Percentiles rank a stretch among this genome's conserved stretches.
phyloP scores from a whole-genome alignment of 495 filamentous ascomycete genomes.

The Chaetomium fimeti region DNA sequence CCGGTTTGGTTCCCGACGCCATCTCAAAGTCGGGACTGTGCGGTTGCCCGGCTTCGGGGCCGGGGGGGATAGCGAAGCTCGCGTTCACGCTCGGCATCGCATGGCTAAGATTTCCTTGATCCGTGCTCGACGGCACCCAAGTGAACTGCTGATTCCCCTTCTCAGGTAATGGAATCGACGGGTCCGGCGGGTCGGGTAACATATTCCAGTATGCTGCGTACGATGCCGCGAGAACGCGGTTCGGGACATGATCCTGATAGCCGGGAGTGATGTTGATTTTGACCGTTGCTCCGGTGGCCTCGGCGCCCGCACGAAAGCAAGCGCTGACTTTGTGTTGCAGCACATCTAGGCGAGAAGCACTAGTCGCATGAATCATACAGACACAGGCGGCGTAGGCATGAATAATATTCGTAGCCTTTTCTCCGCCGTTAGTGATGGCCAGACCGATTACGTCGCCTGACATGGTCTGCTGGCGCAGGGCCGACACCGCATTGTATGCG shows the following conservation, averaged over 20 bases:
- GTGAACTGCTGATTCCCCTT: not conserved
- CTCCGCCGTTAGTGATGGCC: slow-evolving; percentile 60
- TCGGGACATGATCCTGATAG: slow-evolving; percentile 62
- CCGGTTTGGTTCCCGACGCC: slow-evolving; percentile 54
- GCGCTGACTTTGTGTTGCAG: slow-evolving; percentile 52
- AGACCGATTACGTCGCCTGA: slow-evolving; percentile 60
- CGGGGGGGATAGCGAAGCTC: slow-evolving; percentile 54
- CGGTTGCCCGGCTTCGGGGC: slow-evolving; percentile 47
- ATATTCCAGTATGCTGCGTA: slow-evolving; percentile 55
- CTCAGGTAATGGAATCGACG: slow-evolving; percentile 9
- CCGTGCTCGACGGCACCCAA: slow-evolving; percentile 48
- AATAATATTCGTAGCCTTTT: slow-evolving; percentile 61
- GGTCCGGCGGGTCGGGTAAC: slow-evolving; percentile 40
- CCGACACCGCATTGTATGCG: slow-evolving; percentile 61
- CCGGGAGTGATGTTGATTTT: slow-evolving; percentile 46
- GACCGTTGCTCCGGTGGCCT: slow-evolving; percentile 58
- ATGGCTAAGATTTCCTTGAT: slow-evolving; percentile 65
- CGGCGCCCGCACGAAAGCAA: slow-evolving; percentile 60
- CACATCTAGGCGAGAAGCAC: slow-evolving; percentile 45
- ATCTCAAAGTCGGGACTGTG: slow-evolving; percentile 62
- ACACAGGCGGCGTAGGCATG: slow-evolving; percentile 55
- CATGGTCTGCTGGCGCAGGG: slow-evolving; percentile 63
- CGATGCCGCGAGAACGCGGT: slow-evolving; percentile 53
- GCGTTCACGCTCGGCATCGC: slow-evolving; percentile 57
- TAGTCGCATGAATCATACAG: slow-evolving; percentile 54